These are phyloP conservation scores for Eimeria falciformis DNA, from an alignment of 169 alveolate genomes.

Conservation along the genomic window DNA sequence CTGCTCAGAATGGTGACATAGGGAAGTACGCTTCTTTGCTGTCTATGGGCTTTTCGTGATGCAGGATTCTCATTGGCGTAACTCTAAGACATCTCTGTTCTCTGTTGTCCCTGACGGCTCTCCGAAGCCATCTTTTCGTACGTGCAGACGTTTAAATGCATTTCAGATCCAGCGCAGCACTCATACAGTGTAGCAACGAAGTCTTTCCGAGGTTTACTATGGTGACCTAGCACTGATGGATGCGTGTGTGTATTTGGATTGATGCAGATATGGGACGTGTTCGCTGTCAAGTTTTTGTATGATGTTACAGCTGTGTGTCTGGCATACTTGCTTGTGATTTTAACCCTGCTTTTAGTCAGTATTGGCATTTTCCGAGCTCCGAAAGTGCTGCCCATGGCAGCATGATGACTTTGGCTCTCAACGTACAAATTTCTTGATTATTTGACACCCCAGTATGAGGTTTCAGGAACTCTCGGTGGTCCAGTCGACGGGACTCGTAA, in stretches of 20 bases:
- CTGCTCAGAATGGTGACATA: not conserved
- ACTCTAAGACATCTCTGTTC: slow-evolving; percentile 46
- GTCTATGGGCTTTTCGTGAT: not conserved
- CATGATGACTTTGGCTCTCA: too few relatives aligned
- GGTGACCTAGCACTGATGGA: too few relatives aligned
- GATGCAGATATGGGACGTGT: slow-evolving; percentile 64
- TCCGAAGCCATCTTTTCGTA: slow-evolving; percentile 53
- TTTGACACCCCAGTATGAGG: too few relatives aligned
- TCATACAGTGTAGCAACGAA: too few relatives aligned
- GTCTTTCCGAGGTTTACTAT: too few relatives aligned
- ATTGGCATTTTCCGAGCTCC: slow-evolving; percentile 31
- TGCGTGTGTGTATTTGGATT: not conserved
- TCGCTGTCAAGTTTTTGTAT: slow-evolving; percentile 60
- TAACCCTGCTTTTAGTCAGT: not conserved
- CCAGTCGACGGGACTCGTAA: too few relatives aligned
- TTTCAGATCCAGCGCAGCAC: too few relatives aligned
- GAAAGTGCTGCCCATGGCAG: not conserved
- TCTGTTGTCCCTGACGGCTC: slow-evolving; percentile 35
- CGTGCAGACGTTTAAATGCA: too few relatives aligned
- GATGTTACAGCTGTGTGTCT: slow-evolving; percentile 32
- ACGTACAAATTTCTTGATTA: too few relatives aligned
- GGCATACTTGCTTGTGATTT: slow-evolving; percentile 29
- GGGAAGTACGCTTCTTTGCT: too few relatives aligned
- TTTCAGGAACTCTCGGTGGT: too few relatives aligned
- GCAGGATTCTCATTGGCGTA: slow-evolving; percentile 63